A percentile compares a stretch with the other conserved stretches of the same genome.
phyloP scores from a whole-genome alignment of 768 basidiomycete genomes.

The Suillus occidentalis region DNA sequence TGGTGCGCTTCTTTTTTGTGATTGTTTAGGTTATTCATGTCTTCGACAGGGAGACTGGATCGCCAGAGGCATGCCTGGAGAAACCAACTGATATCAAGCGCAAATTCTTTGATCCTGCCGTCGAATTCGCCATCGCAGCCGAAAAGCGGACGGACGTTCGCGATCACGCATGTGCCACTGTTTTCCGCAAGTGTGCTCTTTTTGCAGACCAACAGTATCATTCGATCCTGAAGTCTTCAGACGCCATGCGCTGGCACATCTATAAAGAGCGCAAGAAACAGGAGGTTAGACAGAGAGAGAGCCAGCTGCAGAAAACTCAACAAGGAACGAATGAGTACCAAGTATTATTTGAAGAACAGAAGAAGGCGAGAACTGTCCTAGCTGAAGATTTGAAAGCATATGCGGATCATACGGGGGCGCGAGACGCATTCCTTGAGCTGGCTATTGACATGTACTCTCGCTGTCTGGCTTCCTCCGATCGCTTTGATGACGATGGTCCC shows the following conservation, averaged over 20 bases:
- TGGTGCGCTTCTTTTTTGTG: conserved; percentile 47
- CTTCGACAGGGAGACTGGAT: conserved; percentile 82
- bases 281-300: conserved; percentile 60
- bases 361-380: conserved; percentile 48
- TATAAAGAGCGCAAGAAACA: conserved; percentile 71
- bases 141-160: conserved; percentile 22
- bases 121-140: conserved; percentile 30
- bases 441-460: conserved; percentile 87
- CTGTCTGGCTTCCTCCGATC: conserved; percentile 67
- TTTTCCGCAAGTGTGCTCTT: conserved; percentile 80
- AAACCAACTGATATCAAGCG: conserved; percentile 70
- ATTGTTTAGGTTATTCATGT: not conserved
- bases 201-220: conserved; percentile 91
- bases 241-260: conserved; percentile 64
- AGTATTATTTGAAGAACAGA: conserved; percentile 37
- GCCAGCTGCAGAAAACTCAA: conserved; percentile 29
- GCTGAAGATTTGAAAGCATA: conserved; percentile 52
- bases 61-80: conserved; percentile 79
- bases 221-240: conserved; percentile 64
- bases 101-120: conserved; percentile 71
- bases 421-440: conserved; percentile 63
- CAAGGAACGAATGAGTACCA: conserved; percentile 18
- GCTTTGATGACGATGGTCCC: conserved; percentile 72
- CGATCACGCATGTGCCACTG: conserved; percentile 44
- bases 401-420: conserved; percentile 41